Evolutionary conservation across 2,329 filamentous ascomycete genomes (phyloP).

Genomic region (Aspergillus ustus): DNA sequence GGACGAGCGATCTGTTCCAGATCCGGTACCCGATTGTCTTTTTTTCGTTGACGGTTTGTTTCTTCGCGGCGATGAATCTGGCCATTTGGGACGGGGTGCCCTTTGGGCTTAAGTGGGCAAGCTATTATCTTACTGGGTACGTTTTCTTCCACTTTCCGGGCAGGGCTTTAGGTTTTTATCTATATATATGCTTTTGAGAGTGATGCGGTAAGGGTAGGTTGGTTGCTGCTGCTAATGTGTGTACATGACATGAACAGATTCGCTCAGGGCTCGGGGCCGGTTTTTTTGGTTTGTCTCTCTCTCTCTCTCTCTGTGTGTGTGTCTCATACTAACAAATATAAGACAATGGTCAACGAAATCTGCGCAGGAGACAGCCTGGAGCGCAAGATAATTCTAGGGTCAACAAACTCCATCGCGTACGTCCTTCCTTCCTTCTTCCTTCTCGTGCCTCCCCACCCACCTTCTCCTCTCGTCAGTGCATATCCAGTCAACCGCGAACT

Average conservation of each 20-base stretch:
- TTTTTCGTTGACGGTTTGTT: slow-evolving; percentile 7
- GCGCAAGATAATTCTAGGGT: slow-evolving; percentile 2
- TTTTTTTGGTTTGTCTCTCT: not conserved
- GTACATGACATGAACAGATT: not conserved
- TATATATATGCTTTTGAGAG: not conserved
- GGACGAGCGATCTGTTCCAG: slow-evolving; percentile 5
- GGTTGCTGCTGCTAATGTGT: not conserved
- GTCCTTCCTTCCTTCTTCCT: not conserved
- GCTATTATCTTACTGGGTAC: slow-evolving; percentile 10
- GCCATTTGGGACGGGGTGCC: slow-evolving; percentile 6
- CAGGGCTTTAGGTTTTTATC: not conserved
- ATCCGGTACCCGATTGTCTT: slow-evolving; percentile 1
- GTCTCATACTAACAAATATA: not conserved
- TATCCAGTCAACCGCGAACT: not conserved
- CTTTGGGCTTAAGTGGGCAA: slow-evolving; percentile 7
- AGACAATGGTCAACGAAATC: slow-evolving; percentile 9
- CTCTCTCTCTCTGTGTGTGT: not conserved
- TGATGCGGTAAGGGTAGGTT: not conserved
- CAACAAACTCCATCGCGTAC: slow-evolving; percentile 6
- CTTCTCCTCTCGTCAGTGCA: not conserved
- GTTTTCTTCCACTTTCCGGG: no score
- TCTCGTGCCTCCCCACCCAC: not conserved
- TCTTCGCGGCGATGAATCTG: slow-evolving; percentile 11
- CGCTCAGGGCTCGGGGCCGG: slow-evolving; percentile 5
- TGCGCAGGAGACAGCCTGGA: slow-evolving; percentile 4